A percentile compares a stretch with the other conserved stretches of the same genome.
Conservation (phyloP, 768 basidiomycete species). For the Podaxis sp. region DNA sequence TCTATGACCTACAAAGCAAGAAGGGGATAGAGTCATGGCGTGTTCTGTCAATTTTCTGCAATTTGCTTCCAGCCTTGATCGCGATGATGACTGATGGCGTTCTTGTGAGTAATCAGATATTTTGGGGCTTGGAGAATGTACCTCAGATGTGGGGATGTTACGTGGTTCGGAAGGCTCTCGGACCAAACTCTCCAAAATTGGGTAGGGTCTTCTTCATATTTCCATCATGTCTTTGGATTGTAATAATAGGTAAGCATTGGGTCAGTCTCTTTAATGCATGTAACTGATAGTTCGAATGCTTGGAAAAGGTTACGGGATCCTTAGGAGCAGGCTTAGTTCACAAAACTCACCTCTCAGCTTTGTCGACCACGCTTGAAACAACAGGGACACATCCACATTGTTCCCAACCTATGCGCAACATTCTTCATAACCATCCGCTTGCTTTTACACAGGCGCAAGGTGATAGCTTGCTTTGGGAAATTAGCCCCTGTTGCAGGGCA, state of each 20-base stretch:
- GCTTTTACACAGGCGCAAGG: neutral
- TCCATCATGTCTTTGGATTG: neutral
- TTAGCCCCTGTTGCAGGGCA: neutral
- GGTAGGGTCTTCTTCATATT: neutral
- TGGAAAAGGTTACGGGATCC: neutral
- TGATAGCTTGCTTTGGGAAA: neutral
- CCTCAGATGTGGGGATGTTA: neutral
- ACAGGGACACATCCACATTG: neutral
- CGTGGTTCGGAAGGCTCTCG: neutral
- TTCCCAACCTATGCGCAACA: neutral
- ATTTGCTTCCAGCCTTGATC: neutral
- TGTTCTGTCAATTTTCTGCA: neutral
- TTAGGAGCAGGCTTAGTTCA: neutral
- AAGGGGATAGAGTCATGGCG: neutral
- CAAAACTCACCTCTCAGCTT: neutral
- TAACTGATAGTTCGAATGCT: neutral
- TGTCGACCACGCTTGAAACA: neutral
- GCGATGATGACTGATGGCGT: neutral
- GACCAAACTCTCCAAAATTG: neutral
- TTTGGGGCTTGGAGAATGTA: neutral
- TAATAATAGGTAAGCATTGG: neutral
- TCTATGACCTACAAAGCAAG: neutral
- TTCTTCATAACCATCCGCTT: neutral
- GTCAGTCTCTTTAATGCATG: no score
- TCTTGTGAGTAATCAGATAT: neutral